phyloP scores from a whole-genome alignment of 2,329 filamentous ascomycete genomes.

The Macrophomina pseudophaseolina region DNA sequence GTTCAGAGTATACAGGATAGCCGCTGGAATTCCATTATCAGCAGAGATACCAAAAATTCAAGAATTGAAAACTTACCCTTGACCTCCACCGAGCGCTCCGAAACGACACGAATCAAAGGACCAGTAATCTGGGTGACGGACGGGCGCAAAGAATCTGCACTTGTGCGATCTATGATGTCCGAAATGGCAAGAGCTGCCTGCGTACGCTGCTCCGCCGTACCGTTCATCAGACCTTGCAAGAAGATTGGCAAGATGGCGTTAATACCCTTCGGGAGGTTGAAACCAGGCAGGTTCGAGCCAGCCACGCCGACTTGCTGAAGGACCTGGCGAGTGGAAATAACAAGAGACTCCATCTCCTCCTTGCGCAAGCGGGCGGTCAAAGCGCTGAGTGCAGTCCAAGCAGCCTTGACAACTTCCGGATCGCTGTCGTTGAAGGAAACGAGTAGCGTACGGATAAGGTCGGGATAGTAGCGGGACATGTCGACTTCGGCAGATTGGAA shows the following conservation, averaged over 20 bases:
- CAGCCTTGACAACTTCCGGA: slow-evolving; percentile 80
- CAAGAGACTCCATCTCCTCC: slow-evolving; percentile 96
- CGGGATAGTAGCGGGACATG: slow-evolving; percentile 94
- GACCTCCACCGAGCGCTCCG: slow-evolving; percentile 93
- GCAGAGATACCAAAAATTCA: background rate
- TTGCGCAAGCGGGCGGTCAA: slow-evolving; percentile 91
- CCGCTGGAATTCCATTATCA: slow-evolving; percentile 56
- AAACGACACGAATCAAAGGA: slow-evolving; percentile 95
- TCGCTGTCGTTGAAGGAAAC: slow-evolving; percentile 92
- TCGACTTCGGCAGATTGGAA: slow-evolving; percentile 81
- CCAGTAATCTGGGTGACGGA: slow-evolving; percentile 98
- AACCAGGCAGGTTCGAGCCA: slow-evolving; percentile 83
- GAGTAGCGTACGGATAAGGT: slow-evolving; percentile 87
- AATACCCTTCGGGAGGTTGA: slow-evolving; percentile 92
- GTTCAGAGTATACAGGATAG: slow-evolving; percentile 91
- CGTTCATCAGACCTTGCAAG: slow-evolving; percentile 97
- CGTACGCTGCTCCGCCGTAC: slow-evolving; percentile 87
- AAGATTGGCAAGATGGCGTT: slow-evolving; percentile 96
- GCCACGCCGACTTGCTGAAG: slow-evolving; percentile 87
- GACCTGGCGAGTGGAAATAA: slow-evolving; percentile 82
- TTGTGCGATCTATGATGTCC: slow-evolving; percentile 93
- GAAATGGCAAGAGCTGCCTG: slow-evolving; percentile 92
- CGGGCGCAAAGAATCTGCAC: slow-evolving; percentile 83
- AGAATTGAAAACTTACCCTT: slow-evolving; percentile 58
- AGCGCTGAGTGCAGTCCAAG: slow-evolving; percentile 84